Conservation (phyloP, 257 asterid genomes). For the Solanum paucissectum region DNA sequence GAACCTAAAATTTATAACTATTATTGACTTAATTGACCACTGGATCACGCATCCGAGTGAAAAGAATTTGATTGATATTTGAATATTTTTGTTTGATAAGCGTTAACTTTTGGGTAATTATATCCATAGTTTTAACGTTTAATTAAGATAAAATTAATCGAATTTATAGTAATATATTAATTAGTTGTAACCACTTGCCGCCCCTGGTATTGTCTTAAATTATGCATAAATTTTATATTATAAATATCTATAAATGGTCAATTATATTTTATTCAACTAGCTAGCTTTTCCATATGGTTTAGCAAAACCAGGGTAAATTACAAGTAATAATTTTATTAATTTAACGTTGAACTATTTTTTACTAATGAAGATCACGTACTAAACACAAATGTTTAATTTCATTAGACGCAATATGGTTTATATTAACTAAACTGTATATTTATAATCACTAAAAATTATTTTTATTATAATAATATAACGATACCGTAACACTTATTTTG, state of each 20-base stretch:
- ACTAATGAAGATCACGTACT: neutral
- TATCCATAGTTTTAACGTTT: neutral
- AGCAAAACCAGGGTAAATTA: neutral
- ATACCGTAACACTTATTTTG: neutral
- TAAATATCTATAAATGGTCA: neutral
- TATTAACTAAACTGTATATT: neutral
- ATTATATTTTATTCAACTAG: neutral
- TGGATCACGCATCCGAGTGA: fast-evolving
- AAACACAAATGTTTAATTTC: neutral
- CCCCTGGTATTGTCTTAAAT: neutral
- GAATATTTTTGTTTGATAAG: neutral
- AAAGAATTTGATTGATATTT: neutral
- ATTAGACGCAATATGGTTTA: neutral
- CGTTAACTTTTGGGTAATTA: neutral
- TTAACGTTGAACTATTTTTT: neutral
- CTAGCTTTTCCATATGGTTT: neutral
- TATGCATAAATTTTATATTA: neutral
- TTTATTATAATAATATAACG: too few relatives aligned
- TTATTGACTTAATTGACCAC: neutral
- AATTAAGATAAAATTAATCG: neutral
- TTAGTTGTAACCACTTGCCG: neutral
- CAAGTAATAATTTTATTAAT: neutral
- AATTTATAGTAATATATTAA: neutral
- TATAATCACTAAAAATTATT: too few relatives aligned
- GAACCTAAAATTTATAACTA: fast-evolving